Conservation (phyloP, 2,329 filamentous ascomycete species). For the Phoma sp. region DNA sequence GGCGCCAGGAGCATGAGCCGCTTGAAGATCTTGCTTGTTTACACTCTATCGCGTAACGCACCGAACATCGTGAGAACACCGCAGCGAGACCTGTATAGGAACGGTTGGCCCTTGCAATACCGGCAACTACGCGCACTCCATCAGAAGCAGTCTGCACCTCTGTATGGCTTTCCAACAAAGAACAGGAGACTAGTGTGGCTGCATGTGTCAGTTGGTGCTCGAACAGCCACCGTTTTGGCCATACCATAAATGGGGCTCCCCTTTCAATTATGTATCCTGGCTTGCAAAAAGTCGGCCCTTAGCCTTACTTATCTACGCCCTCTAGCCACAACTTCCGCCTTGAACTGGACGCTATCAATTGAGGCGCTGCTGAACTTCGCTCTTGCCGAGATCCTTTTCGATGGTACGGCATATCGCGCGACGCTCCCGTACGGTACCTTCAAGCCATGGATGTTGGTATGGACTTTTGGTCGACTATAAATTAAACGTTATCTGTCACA, state of each 20-base stretch:
- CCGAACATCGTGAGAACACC: not conserved
- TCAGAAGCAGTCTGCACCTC: no score
- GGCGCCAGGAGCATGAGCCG: not conserved
- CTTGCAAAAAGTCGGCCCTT: not conserved
- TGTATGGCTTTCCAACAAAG: no score
- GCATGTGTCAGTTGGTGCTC: not conserved
- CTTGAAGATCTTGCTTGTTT: not conserved
- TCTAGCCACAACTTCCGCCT: not conserved
- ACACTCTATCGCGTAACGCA: not conserved
- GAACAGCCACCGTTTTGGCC: not conserved
- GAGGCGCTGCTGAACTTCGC: conserved; percentile 3
- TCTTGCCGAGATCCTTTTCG: not conserved
- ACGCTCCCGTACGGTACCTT: not conserved
- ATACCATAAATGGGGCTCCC: not conserved
- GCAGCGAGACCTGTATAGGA: not conserved
- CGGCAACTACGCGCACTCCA: no score
- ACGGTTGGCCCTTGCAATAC: not conserved
- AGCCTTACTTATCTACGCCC: not conserved
- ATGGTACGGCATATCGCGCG: not conserved
- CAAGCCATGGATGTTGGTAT: not conserved
- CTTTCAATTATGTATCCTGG: not conserved
- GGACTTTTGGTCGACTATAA: not conserved
- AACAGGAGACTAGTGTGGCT: not conserved
- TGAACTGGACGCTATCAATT: not conserved
- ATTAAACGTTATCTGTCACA: not conserved